These are phyloP conservation scores for Moesziomyces sp. DNA, from an alignment of 1,284 basidiomycete species.

Conservation along the genomic window DNA sequence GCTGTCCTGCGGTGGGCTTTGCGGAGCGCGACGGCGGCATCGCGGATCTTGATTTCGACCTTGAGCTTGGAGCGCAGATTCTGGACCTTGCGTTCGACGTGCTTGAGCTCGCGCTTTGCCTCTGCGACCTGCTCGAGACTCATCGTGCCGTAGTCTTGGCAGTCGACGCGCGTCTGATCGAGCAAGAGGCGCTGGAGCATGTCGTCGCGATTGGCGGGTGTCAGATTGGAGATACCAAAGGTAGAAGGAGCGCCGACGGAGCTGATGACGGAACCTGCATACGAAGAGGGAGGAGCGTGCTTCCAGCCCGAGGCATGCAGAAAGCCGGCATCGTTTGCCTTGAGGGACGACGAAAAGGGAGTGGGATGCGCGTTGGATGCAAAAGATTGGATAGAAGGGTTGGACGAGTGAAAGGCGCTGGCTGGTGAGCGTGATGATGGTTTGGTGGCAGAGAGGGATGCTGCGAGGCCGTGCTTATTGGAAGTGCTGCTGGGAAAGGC, in stretches of 20 bases:
- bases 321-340: constrained; percentile 17
- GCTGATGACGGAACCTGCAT: constrained; percentile 36
- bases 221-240: constrained; percentile 24
- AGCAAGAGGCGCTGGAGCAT: constrained; percentile 45
- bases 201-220: constrained; percentile 34
- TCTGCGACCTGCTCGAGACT: constrained; percentile 52
- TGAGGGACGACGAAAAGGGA: constrained; percentile 4
- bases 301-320: constrained; percentile 28
- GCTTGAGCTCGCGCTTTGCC: constrained; percentile 49
- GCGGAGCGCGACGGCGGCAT: constrained; percentile 57
- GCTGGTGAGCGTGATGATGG: constrained; percentile 13
- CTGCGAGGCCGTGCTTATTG: not conserved
- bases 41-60: constrained; percentile 54
- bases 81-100: constrained; percentile 40
- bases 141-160: constrained; percentile 45
- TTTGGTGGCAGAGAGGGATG: constrained; percentile 6
- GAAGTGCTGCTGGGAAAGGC: not conserved
- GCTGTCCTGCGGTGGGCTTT: constrained; percentile 48
- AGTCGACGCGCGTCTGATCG: constrained; percentile 52
- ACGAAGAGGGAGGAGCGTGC: constrained; percentile 46
- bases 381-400: constrained; percentile 34
- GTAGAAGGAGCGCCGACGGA: constrained; percentile 13
- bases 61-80: constrained; percentile 52
- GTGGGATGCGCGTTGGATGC: constrained; percentile 18
- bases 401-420: constrained; percentile 27